Evolutionary conservation across 73 alveolate genomes (phyloP).

Genomic region (Paramecium octaurelia): DNA sequence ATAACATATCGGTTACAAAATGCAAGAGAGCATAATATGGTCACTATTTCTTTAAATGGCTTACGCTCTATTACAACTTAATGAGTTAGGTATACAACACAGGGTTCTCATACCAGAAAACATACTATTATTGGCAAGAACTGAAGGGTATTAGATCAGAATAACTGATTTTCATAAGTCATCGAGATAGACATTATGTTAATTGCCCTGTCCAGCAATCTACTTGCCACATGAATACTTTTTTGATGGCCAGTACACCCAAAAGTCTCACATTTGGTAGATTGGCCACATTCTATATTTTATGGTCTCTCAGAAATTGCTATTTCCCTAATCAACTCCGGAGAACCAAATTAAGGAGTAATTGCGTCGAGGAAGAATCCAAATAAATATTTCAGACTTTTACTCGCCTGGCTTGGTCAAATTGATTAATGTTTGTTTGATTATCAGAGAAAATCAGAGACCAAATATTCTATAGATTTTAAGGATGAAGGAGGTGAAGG

Average conservation of each 20-base stretch:
- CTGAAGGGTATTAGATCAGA: conserved; percentile 36
- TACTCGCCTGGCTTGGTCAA: not conserved
- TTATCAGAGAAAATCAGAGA: not conserved
- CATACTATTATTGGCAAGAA: not conserved
- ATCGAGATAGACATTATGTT: not conserved
- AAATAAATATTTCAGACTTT: not conserved
- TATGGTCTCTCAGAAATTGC: not conserved
- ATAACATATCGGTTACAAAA: conserved; percentile 41
- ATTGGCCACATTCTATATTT: conserved; percentile 31
- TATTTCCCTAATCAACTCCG: not conserved
- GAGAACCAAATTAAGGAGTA: conserved; percentile 13
- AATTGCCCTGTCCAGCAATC: conserved; percentile 37
- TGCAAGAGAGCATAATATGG: conserved; percentile 40
- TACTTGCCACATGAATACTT: conserved; percentile 35
- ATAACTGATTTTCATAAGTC: conserved; percentile 30
- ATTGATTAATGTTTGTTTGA: not conserved
- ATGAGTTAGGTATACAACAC: conserved; percentile 19
- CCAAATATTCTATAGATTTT: conserved; percentile 16
- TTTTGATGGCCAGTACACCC: not conserved
- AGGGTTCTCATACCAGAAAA: conserved; percentile 19
- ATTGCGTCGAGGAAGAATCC: not conserved
- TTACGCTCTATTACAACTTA: not conserved
- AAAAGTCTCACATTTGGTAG: conserved; percentile 44
- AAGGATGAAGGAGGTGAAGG: conserved; percentile 7
- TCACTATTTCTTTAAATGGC: conserved; percentile 28